These are phyloP conservation scores for Trichoderma sp. DNA, from an alignment of 2,329 filamentous ascomycete genomes.

Conservation along the genomic window DNA sequence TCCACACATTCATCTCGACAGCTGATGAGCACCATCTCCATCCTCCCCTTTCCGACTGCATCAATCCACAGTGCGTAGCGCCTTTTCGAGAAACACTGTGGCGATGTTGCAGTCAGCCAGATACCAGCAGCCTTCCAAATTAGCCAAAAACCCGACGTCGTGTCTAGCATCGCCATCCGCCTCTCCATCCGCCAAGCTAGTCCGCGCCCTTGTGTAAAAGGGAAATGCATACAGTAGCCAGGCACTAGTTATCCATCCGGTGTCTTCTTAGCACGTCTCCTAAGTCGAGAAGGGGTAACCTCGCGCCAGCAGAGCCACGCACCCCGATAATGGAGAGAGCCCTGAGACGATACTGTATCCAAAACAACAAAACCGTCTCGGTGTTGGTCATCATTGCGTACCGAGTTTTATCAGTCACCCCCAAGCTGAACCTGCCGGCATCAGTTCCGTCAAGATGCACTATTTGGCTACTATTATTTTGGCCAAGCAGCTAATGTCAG, in stretches of 20 bases:
- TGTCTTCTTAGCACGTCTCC: neutral
- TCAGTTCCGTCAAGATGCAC: neutral
- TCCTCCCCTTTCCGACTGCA: neutral
- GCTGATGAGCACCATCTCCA: neutral
- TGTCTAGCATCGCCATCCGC: neutral
- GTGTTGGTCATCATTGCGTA: neutral
- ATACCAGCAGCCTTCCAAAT: neutral
- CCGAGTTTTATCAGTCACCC: too few relatives aligned
- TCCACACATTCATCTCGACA: neutral
- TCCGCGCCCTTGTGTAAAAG: neutral
- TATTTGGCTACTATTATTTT: neutral
- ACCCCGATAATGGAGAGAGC: neutral
- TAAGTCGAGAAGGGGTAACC: neutral
- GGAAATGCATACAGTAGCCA: neutral
- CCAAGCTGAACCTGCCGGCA: neutral
- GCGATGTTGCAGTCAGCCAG: neutral
- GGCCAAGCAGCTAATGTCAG: neutral
- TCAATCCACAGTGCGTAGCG: neutral
- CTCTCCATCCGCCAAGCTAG: neutral
- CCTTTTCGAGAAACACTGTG: neutral
- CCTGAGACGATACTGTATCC: neutral
- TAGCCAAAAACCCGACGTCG: neutral
- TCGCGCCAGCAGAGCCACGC: neutral
- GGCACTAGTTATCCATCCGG: neutral
- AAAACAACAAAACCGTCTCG: neutral